Evolutionary conservation across 306 rosid species (phyloP).

Genomic region (Datisca glomerata): DNA sequence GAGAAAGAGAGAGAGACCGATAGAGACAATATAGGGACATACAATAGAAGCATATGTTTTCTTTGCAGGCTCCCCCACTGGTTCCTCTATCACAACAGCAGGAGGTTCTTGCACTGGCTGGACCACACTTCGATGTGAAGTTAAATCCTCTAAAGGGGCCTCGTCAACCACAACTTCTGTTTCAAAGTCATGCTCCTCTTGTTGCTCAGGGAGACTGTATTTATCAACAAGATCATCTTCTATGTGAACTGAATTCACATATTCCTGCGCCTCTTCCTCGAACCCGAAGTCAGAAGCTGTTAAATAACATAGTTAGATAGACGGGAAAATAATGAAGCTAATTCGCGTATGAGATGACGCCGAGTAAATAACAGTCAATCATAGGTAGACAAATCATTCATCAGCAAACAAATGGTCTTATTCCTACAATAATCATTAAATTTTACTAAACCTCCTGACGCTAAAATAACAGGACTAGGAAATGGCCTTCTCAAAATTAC

Average conservation of each 20-base stretch:
- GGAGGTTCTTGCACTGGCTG: conserved; percentile 39
- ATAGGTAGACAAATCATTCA: too few species aligned
- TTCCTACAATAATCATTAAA: too few species aligned
- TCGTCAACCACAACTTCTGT: conserved; percentile 74
- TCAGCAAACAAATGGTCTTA: too few species aligned
- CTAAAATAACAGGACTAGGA: too few species aligned
- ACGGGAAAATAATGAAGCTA: too few species aligned
- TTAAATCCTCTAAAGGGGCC: conserved; percentile 47
- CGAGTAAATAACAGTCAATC: too few species aligned
- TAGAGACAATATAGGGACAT: conserved; percentile 18
- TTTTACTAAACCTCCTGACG: too few species aligned
- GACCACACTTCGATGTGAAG: conserved; percentile 27
- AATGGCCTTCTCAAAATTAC: too few species aligned
- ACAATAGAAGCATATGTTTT: conserved; percentile 91
- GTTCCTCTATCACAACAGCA: conserved; percentile 45
- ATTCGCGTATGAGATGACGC: conserved; percentile 62
- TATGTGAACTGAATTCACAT: conserved; percentile 49
- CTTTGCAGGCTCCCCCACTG: conserved; percentile 59
- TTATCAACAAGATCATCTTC: conserved; percentile 83
- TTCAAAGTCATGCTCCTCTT: conserved; percentile 48
- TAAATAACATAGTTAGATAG: conserved; percentile 17
- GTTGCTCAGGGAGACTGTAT: conserved; percentile 84
- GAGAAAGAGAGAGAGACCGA: not conserved
- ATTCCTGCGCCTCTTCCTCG: conserved; percentile 81
- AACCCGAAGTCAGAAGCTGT: conserved; percentile 59